Evolutionary conservation across 257 asterid genomes (phyloP).

Genomic region (Solanum clarkiae): DNA sequence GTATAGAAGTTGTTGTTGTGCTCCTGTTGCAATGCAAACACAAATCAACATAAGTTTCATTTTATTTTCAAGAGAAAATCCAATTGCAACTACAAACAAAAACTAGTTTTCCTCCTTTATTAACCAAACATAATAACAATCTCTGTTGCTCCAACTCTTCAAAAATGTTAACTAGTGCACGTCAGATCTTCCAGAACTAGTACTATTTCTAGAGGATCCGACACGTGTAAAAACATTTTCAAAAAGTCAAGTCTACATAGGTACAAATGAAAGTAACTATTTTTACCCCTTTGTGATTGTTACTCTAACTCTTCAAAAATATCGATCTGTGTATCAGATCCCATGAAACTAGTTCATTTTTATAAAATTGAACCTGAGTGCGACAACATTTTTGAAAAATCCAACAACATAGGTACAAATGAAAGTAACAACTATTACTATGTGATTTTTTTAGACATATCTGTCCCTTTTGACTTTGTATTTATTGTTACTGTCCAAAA

Average conservation of each 20-base stretch:
- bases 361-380: background rate
- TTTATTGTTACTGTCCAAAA: background rate
- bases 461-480: background rate
- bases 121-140: background rate
- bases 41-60: background rate
- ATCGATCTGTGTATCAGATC: accelerated
- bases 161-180: background rate
- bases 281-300: background rate
- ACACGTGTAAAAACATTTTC: background rate
- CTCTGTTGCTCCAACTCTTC: accelerated
- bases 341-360: background rate
- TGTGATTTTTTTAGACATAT: background rate
- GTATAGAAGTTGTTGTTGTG: slow-evolving; percentile 61
- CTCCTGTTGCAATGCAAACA: slow-evolving; percentile 29
- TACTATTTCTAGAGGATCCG: background rate
- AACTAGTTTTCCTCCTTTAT: background rate
- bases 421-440: background rate
- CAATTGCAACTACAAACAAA: background rate
- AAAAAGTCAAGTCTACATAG: background rate
- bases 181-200: background rate
- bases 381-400: background rate
- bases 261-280: background rate
- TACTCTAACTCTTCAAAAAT: background rate
- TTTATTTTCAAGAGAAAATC: background rate
- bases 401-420: background rate